A percentile compares a stretch with the other conserved stretches of the same genome.
These are phyloP conservation scores for Aspergillus aculeatinus DNA, from an alignment of 2,329 filamentous ascomycete genomes.

Conservation along the genomic window DNA sequence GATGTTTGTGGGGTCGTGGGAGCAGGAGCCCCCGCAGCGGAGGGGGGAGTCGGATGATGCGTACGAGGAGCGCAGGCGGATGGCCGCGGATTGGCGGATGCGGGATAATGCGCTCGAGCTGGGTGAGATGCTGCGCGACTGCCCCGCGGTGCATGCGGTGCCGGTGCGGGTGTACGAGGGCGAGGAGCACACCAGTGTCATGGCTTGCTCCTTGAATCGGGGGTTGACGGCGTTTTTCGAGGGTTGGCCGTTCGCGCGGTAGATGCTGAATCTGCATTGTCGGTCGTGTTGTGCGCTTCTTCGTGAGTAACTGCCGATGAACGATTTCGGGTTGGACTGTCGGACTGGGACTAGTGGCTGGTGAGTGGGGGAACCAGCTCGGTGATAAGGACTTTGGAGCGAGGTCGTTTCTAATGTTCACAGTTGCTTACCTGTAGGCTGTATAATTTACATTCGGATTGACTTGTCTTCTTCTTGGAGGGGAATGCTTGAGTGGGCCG, in stretches of 20 bases:
- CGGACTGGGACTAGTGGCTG: no score
- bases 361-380: no score
- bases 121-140: slow-evolving; percentile 15
- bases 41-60: slow-evolving; percentile 33
- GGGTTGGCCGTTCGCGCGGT: slow-evolving; percentile 11
- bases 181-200: slow-evolving; percentile 35
- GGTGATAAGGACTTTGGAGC: no score
- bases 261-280: no score
- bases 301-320: no score
- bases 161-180: slow-evolving; percentile 23
- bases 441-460: no score
- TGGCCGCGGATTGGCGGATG: slow-evolving; percentile 24
- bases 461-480: no score
- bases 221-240: slow-evolving; percentile 25
- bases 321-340: no score
- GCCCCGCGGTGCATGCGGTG: slow-evolving; percentile 17
- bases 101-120: slow-evolving; percentile 23
- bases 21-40: slow-evolving; percentile 31
- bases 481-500: no score
- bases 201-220: slow-evolving; percentile 23
- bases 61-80: slow-evolving; percentile 27
- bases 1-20: slow-evolving; percentile 32
- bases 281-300: no score
- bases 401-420: no score
- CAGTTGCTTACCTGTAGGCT: no score